phyloP scores from a whole-genome alignment of 2,329 filamentous ascomycete genomes.

The Fusarium stilboides region DNA sequence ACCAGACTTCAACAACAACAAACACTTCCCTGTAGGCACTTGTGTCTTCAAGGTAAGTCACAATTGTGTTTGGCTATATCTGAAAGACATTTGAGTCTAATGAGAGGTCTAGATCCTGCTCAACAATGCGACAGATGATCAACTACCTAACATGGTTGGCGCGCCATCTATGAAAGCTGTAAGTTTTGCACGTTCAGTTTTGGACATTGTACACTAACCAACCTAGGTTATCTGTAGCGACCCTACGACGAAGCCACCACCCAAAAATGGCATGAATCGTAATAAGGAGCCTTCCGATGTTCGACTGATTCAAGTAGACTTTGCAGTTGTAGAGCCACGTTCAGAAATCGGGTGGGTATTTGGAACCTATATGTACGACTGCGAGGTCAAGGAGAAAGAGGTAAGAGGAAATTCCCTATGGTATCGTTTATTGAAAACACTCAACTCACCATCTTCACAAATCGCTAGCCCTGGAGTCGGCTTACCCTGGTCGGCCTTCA shows the following conservation, averaged over 20 bases:
- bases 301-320: conserved; percentile 8
- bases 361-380: conserved; percentile 10
- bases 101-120: background rate
- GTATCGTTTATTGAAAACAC: too few species aligned
- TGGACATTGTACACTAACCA: fast-evolving
- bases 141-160: conserved; percentile 1
- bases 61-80: fast-evolving
- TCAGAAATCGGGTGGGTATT: conserved; percentile 10
- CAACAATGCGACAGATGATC: background rate
- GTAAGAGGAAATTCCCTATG: too few species aligned
- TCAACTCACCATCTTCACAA: background rate
- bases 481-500: conserved; percentile 1
- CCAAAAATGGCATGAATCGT: background rate
- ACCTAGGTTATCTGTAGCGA: conserved; percentile 1
- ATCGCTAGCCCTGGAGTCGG: background rate
- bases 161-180: conserved; percentile 2
- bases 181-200: background rate
- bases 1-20: conserved; percentile 1
- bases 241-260: background rate
- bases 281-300: background rate
- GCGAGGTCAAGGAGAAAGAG: background rate
- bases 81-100: background rate
- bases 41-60: conserved; percentile 1
- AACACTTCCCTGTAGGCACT: background rate
- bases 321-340: background rate